Conservation (phyloP, 106 monocot genomes). For the Dioscorea dumetorum region DNA sequence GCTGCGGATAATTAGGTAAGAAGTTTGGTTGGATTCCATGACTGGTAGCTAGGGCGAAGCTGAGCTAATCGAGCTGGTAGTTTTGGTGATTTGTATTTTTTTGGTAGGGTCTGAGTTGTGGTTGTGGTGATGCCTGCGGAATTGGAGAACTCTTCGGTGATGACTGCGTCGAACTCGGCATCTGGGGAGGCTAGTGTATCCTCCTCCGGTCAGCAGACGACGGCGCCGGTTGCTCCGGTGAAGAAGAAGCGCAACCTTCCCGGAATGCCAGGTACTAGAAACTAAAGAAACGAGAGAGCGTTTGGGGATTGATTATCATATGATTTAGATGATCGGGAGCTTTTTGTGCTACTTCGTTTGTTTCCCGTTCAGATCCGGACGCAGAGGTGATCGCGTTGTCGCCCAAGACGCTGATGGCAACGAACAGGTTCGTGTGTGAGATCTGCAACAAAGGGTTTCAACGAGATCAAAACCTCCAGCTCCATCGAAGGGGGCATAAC, state of each 20-base stretch:
- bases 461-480: conserved; percentile 63
- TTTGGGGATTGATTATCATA: too few species aligned
- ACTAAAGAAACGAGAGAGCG: not conserved
- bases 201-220: conserved; percentile 17
- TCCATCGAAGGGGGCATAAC: conserved; percentile 57
- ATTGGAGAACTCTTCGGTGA: conserved; percentile 23
- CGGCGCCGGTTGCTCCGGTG: conserved; percentile 4
- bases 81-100: not conserved
- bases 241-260: conserved; percentile 46
- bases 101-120: not conserved
- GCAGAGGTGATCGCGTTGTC: conserved; percentile 61
- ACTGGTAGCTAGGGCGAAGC: conserved; percentile 1
- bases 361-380: conserved; percentile 35
- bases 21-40: not conserved
- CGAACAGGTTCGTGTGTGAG: conserved; percentile 69
- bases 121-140: conserved; percentile 18
- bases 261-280: conserved; percentile 39
- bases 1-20: not conserved
- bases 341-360: too few species aligned
- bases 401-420: conserved; percentile 51
- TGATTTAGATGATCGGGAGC: too few species aligned
- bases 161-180: conserved; percentile 35
- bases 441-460: conserved; percentile 72
- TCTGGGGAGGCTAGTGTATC: conserved; percentile 36
- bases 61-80: not conserved